Evolutionary conservation across 2,329 filamentous ascomycete genomes (phyloP).

Genomic region (Phyllosticta citribraziliensis): DNA sequence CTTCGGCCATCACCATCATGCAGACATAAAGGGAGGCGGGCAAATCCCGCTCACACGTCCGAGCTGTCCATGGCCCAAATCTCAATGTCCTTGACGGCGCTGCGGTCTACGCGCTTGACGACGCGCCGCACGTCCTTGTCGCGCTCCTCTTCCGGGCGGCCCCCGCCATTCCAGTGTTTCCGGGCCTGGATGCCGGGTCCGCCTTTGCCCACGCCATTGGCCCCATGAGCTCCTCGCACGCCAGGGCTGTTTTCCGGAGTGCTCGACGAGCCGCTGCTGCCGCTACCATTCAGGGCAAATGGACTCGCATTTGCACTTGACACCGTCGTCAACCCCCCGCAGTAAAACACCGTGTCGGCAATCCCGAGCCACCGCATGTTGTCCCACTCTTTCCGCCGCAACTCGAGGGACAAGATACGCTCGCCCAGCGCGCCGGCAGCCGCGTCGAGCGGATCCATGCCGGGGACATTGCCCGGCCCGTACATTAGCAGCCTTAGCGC

Average conservation of each 20-base stretch:
- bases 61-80: slow-evolving; percentile 37
- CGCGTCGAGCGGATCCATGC: slow-evolving; percentile 20
- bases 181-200: not conserved
- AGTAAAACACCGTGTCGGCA: slow-evolving; percentile 28
- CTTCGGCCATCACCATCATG: too few species aligned
- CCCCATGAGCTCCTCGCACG: not conserved
- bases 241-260: slow-evolving; percentile 11
- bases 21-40: too few species aligned
- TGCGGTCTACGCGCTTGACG: slow-evolving; percentile 23
- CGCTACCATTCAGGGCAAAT: slow-evolving; percentile 10
- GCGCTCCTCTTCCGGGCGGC: not conserved
- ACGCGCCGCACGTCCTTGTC: slow-evolving; percentile 14
- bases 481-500: slow-evolving; percentile 32
- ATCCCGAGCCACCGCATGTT: slow-evolving; percentile 31
- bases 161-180: not conserved
- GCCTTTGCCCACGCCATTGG: not conserved
- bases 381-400: slow-evolving; percentile 25
- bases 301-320: not conserved
- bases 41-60: slow-evolving; percentile 11
- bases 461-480: slow-evolving; percentile 20
- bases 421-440: slow-evolving; percentile 23
- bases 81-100: slow-evolving; percentile 32
- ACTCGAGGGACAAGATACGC: slow-evolving; percentile 23
- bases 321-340: slow-evolving; percentile 23
- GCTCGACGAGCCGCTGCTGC: not conserved